These are phyloP conservation scores for Sparassis latifolia DNA, from an alignment of 1,284 basidiomycete genomes.

Conservation along the genomic window DNA sequence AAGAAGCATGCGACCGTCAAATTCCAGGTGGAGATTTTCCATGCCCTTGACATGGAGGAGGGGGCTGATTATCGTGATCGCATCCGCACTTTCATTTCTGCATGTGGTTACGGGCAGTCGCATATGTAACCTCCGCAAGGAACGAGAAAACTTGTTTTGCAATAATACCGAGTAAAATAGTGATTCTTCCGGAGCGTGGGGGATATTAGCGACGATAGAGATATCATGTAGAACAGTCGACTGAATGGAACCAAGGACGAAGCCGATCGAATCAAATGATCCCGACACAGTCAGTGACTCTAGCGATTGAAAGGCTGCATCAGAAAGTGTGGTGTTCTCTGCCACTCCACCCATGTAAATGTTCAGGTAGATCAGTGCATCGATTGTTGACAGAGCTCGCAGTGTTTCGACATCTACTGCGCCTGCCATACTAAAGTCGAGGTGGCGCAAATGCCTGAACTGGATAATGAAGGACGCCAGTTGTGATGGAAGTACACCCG, in stretches of 20 bases:
- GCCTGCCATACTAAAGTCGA: slow-evolving; percentile 3
- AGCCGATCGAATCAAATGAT: neutral
- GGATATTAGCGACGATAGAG: neutral
- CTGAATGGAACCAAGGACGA: neutral
- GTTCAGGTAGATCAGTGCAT: neutral
- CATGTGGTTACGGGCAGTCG: neutral
- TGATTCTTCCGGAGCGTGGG: neutral
- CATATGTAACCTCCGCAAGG: slow-evolving; percentile 3
- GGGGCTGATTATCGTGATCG: slow-evolving; percentile 1
- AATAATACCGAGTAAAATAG: neutral
- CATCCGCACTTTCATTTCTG: neutral
- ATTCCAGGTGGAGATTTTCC: slow-evolving; percentile 2
- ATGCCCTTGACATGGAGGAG: neutral
- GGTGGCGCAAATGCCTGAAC: neutral
- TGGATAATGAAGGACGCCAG: neutral
- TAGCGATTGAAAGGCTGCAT: neutral
- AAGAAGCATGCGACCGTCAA: slow-evolving; percentile 3
- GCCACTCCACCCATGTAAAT: neutral
- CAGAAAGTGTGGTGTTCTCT: neutral
- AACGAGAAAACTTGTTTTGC: neutral
- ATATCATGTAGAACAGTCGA: slow-evolving; percentile 1
- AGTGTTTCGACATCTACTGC: neutral
- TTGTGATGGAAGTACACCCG: neutral
- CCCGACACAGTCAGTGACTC: slow-evolving; percentile 1
- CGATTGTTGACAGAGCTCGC: neutral